Base-by-base conservation (phyloP, 2,329 filamentous ascomycete genomes). In the Mariannaea elegans region DNA sequence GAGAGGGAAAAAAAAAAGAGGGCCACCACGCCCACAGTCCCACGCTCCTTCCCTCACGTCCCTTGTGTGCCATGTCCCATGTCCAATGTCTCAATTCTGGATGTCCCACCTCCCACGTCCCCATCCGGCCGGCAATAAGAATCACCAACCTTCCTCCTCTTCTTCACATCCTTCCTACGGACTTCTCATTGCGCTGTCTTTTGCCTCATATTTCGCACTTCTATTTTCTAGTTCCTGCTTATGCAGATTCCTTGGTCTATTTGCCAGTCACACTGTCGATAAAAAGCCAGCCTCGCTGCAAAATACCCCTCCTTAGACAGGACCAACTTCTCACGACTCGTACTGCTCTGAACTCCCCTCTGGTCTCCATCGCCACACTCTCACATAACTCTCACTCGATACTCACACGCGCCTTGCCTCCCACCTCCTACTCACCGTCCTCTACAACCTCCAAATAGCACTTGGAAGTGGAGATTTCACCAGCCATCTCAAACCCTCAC, bases 71-170 rank as follows among this genome's bases (percentile, higher is more conserved):
- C 55, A 57, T 66, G 62, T 62, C 58, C 58, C 59, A 60, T 57
- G 60, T 62, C 52, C 66, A 62, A 51, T 55, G 57, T 54, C 56
- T 57, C 56, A 50, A 48, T 47, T 62, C 63, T 51, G 38, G 56
- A 58, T 58, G 62, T 62, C 67, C 65, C 61, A 67, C 57, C 65
- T 66, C 62, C 66, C 62, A 67, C 67, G 63, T 63, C 62, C 63
- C 62, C 68, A 55, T 71, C 61, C 59, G 66, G 65, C 68, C 63
- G 63, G 64, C 68, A 70, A 71, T 71, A 71, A 71, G 68, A 71
- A 71, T 70, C 68, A 68, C 70, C 68, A 65, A 62, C 65, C 65
- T 62, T 71, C 68, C 68, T 67, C 67, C 65, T 68, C 68, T 62
- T 63, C 66, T 58, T 61, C 51, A 61, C 53, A 62, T 59, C 55